Evolutionary conservation across 2,329 filamentous ascomycete genomes (phyloP), one percentile per base, ranked within the genome.

Genomic region (Aspergillus tubingensis): DNA sequence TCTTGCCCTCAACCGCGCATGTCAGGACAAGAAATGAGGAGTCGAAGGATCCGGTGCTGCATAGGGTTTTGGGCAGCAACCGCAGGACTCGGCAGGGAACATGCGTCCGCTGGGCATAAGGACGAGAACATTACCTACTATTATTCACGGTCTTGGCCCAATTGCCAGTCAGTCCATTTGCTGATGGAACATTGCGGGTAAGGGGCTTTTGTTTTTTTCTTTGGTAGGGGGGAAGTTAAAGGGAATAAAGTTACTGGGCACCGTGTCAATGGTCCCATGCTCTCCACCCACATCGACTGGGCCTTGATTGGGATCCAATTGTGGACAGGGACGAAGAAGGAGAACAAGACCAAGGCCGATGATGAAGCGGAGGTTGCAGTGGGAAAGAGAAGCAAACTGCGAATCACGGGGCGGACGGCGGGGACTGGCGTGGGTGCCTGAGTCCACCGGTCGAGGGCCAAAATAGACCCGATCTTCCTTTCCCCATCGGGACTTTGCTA

Each of bases 31-130:
- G 41, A 55, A 54, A 54, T 59, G 58, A 65, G 48, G 60, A 60
- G 58, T 59, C 60, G 64, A 60, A 61, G 54, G 58, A 61, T 62
- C 50, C 51, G 55, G 55, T 27, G 57, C 57, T 54, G 56, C 39
- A 59, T 62, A 64, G 63, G 61, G 62, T 61, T 68, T 68, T 68
- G 66, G 66, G 66, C 66, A 68, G 63, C 66, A 68, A 68, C 56
- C 51, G 57, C 57, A 58, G 59, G 64, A 62, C 55, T 59, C 54
- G 54, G 66, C 60, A 65, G 57, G 66, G 63, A 61, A 63, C 60
- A 63, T 60, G 60, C 62, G 62, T 64, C 63, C 62, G 60, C 60
- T 63, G 50, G 59, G 60, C 58, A 63, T 39, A 27, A 52, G 53
- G 49, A 54, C 52, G 52, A 60, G 50, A 48, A 47, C 62, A 36